Conservation (phyloP, 139 green algal genomes). For the Trebouxia sp. region DNA sequence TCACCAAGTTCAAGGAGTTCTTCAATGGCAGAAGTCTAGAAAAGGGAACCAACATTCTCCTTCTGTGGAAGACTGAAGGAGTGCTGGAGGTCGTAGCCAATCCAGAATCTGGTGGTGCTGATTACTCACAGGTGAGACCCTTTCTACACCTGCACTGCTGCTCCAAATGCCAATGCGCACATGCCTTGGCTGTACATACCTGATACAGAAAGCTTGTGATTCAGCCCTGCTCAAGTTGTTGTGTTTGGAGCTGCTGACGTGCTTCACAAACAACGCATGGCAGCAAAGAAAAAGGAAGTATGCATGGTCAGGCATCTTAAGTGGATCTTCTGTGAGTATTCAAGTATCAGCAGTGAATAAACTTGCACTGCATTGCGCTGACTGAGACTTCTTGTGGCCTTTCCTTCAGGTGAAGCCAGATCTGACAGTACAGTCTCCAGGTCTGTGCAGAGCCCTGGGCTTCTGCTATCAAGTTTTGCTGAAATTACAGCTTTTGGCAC, state of each 20-base stretch:
- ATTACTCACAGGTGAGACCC: conserved; percentile 33
- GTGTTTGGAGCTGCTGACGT: background rate
- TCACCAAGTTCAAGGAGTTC: conserved; percentile 65
- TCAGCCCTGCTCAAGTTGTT: too few species aligned
- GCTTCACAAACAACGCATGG: background rate
- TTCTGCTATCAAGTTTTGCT: too few species aligned
- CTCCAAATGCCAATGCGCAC: too few species aligned
- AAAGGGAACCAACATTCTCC: conserved; percentile 52
- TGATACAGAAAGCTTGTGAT: background rate
- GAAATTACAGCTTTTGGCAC: too few species aligned
- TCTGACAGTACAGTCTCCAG: conserved; percentile 53
- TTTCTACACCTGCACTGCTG: too few species aligned
- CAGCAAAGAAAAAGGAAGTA: too few species aligned
- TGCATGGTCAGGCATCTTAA: too few species aligned
- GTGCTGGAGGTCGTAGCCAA: conserved; percentile 46
- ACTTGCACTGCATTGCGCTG: background rate
- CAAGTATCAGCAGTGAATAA: too few species aligned
- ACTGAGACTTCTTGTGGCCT: background rate
- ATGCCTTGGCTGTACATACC: background rate
- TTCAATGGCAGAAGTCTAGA: conserved; percentile 50
- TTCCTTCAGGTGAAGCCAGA: conserved; percentile 49
- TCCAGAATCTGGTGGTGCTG: background rate
- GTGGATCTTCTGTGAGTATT: too few species aligned
- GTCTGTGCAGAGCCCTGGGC: conserved; percentile 68
- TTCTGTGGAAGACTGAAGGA: conserved; percentile 50